Conservation (phyloP, 495 filamentous ascomycete genomes). For the Rhypophila decipiens region DNA sequence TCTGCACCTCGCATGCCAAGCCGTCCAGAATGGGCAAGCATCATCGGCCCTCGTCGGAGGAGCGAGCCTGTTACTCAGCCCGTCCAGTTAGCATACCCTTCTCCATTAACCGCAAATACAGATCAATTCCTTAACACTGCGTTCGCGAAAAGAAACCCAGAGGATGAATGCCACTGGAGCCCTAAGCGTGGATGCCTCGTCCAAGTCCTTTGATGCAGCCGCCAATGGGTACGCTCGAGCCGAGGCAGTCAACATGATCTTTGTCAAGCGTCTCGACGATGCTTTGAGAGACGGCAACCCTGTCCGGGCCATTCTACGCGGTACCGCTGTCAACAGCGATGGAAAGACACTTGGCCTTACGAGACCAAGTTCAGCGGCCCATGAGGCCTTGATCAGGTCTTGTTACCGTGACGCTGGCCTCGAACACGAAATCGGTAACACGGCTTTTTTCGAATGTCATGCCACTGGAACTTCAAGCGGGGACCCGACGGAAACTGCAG, state of each 20-base stretch:
- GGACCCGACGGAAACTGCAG: not conserved
- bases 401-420: slow-evolving; percentile 25
- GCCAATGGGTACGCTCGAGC: slow-evolving; percentile 49
- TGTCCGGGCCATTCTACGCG: slow-evolving; percentile 51
- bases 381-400: slow-evolving; percentile 40
- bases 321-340: slow-evolving; percentile 42
- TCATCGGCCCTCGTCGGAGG: slow-evolving; percentile 36
- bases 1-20: slow-evolving; percentile 35
- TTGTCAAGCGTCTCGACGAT: slow-evolving; percentile 42
- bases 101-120: too few species aligned
- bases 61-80: slow-evolving; percentile 21
- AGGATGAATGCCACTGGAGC: not conserved
- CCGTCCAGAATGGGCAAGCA: slow-evolving; percentile 34
- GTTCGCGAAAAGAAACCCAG: not conserved
- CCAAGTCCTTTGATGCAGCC: slow-evolving; percentile 26
- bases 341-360: slow-evolving; percentile 41
- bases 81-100: too few species aligned
- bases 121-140: not conserved
- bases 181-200: slow-evolving; percentile 12
- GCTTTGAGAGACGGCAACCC: slow-evolving; percentile 41
- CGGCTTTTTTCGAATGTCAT: slow-evolving; percentile 7
- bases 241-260: slow-evolving; percentile 42
- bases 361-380: slow-evolving; percentile 39
- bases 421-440: slow-evolving; percentile 1
- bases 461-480: not conserved